Base-by-base conservation (phyloP, 305 asterid genomes). In the Solanum hybrid region DNA sequence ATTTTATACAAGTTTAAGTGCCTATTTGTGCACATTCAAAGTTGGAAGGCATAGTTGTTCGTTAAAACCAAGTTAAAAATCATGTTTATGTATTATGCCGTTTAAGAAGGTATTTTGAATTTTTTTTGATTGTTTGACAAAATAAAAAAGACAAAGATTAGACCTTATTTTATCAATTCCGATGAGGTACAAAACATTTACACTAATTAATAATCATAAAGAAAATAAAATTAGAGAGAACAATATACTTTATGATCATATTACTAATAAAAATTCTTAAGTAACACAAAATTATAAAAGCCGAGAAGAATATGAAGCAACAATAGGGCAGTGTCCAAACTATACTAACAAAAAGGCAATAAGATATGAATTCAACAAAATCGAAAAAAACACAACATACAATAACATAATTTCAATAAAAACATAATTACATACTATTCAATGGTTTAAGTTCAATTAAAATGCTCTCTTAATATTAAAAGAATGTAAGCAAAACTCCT, bases 311-410 rank as follows among this genome's bases (percentile, higher is more conserved):
- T n/a, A n/a, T n/a, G n/a, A n/a, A n/a, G n/a, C n/a, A n/a, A n/a
- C n/a, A n/a, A n/a, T n/a, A n/a, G n/a, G n/a, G n/a, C 0, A 45
- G 65, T 45, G 8, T 5, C 65, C 1, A 45, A 45, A 45, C 14
- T 45, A 15, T 51, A 51, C 29, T 65, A 22, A 70, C 76, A 70
- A 8, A 24, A 70, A 95, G 90, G 37, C 98, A 95, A 24, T 93
- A 31, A 7, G 97, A 76, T 15, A 31, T 76, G 38, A 31, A 31
- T 14, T 76, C 38, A 29, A 76, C 22, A 29, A 76, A 76, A 65
- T 65, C 32, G 6, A 1, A 31, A 17, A 0, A 32, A 76, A 31
- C 24, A 31, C 36, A 76, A 31, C 38, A 31, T 76, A 29, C 3
- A 31, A 76, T 15, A 15, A 31, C 36, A 3, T 15, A 76, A 73